These are phyloP conservation scores for Trichoderma gracile DNA, from an alignment of 2,329 filamentous ascomycete species.

Conservation along the genomic window DNA sequence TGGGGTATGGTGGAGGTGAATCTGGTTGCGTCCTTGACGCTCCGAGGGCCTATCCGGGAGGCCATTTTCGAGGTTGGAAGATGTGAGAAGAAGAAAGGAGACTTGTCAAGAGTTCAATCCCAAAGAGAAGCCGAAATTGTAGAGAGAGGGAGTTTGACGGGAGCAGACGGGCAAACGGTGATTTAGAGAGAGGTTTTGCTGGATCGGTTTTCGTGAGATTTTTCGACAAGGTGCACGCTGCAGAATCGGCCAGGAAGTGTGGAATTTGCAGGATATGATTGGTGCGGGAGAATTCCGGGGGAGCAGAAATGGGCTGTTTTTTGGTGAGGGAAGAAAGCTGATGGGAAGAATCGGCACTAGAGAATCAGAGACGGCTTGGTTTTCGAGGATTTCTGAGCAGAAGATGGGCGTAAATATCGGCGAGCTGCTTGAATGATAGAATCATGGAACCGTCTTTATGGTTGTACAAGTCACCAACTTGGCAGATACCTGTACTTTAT, in stretches of 20 bases:
- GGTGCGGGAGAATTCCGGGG: constrained; percentile 41
- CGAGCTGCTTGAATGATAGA: neutral
- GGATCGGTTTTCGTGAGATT: constrained; percentile 40
- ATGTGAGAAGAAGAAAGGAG: neutral
- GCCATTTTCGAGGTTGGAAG: constrained; percentile 38
- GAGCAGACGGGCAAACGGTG: constrained; percentile 1
- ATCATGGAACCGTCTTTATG: neutral
- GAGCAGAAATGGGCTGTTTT: constrained; percentile 32
- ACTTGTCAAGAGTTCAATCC: neutral
- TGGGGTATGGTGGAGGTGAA: constrained; percentile 60
- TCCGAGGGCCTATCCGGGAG: constrained; percentile 58
- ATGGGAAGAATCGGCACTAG: constrained; percentile 8
- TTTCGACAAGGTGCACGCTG: constrained; percentile 33
- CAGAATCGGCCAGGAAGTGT: constrained; percentile 27
- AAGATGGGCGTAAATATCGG: no score
- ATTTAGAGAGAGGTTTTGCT: constrained; percentile 21
- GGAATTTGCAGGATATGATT: constrained; percentile 39
- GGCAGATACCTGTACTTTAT: no score
- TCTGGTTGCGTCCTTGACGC: constrained; percentile 76
- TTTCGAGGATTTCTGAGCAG: neutral
- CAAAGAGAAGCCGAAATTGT: neutral
- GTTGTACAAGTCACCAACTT: no score
- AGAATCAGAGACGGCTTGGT: neutral
- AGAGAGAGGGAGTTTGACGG: neutral
- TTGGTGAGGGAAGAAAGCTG: neutral